Evolutionary conservation across 2,329 filamentous ascomycete species (phyloP), one percentile per base, ranked within the genome.

Genomic region (Diaporthe vaccinii): DNA sequence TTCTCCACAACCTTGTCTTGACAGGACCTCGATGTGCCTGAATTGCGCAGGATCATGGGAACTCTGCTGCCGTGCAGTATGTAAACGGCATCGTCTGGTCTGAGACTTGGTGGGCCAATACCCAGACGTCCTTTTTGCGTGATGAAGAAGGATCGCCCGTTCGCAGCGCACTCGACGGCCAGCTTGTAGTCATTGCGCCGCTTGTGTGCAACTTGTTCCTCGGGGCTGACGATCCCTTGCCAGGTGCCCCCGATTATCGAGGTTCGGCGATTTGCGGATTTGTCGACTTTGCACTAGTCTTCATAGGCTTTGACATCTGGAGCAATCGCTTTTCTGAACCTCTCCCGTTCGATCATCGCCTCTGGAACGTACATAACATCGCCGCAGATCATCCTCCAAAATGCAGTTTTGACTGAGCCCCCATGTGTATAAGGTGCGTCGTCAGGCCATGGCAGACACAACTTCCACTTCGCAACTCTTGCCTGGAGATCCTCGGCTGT

Each of bases 41-140:
- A 31, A 9, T 49, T 39, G 4, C 71, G 55, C 5, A 73, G 57
- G 10, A 73, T 55, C 22, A 73, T 44, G 0, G 71, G 71, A 1
- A 73, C 44, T 3, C 44, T 62, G 34, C 71, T 65, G 1, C 71
- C 71, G 31, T 53, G 28, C n/a, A 73, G 34, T 41, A 73, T 65
- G 34, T 28, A 73, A 12, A 73, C 57, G 3, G 44, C 34, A 17
- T 73, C 71, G 3, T 31, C 57, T 20, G 34, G 12, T 15, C 39
- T 49, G 14, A 73, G 12, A 8, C n/a, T n/a, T 20, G 44, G 41
- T 3, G 71, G 71, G 6, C 71, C 71, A 15, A 49, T 65, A 28
- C 58, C 71, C 17, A 73, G 25, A 9, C 57, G 31, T 2, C 57
- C 57, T n/a, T 49, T 3, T 41, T 44, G n/a, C 14, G 71, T 65